phyloP scores from a whole-genome alignment of 208 protist species.

The Balamuthia mandrillaris region DNA sequence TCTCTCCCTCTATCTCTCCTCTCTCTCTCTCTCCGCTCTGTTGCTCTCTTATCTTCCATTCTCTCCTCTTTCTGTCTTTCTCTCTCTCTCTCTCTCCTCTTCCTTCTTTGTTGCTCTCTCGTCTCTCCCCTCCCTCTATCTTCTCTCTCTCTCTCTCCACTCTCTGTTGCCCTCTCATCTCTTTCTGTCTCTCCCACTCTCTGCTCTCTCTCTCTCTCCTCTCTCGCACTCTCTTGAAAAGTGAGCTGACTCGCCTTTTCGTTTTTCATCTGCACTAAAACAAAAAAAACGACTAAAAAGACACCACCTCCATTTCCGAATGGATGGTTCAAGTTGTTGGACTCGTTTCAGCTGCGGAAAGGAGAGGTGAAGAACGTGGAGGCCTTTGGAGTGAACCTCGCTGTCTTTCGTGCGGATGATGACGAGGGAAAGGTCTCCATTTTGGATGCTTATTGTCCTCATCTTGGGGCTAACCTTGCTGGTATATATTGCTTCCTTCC shows the following conservation, averaged over 20 bases:
- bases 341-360: background rate
- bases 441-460: background rate
- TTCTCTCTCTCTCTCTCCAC: too few relatives aligned
- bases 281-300: background rate
- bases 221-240: background rate
- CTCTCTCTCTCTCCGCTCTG: too few relatives aligned
- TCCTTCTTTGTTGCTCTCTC: too few relatives aligned
- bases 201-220: background rate
- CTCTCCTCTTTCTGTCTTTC: too few relatives aligned
- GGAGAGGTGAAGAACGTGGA: background rate
- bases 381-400: background rate
- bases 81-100: too few relatives aligned
- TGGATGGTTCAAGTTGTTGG: background rate
- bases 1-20: too few relatives aligned
- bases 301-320: background rate
- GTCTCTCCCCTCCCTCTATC: too few relatives aligned
- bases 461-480: background rate
- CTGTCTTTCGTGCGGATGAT: background rate
- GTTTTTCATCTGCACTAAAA: too few relatives aligned
- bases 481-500: background rate
- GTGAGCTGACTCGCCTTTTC: background rate
- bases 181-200: background rate
- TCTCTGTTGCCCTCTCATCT: background rate
- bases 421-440: background rate
- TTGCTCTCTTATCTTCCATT: too few relatives aligned